Evolutionary conservation across 225 moss, liverwort and hornwort species (phyloP), one percentile per base, ranked within the genome.

Genomic region (Marchantia paleacea): DNA sequence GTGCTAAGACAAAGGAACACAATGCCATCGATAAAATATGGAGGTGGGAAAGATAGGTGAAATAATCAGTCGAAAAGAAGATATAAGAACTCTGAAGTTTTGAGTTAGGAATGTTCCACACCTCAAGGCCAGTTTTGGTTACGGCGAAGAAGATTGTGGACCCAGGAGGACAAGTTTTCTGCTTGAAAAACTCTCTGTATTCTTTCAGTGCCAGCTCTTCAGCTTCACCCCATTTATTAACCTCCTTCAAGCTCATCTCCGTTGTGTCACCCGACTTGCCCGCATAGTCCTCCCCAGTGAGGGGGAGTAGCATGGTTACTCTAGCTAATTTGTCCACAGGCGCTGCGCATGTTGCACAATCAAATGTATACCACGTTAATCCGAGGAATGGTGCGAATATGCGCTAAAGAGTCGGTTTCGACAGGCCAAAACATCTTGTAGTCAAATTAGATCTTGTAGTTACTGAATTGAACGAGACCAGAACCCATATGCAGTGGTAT

Each of bases 271-370:
- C 78, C 16, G 78, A 65, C 22, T 78, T 78, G 51, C 52, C 19
- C 15, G 78, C 78, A 8, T 64, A 78, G 14, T 78, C 78, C 52
- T 66, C 50, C 7, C 78, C 78, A 12, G 30, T 66, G 50, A 78
- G 64, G 2, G 78, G 78, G 65, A 78, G 52, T 25, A 78, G 51
- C 25, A 66, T 65, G 6, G 50, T 52, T 24, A 78, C 78, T 15
- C 51, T 64, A 0, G 78, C 78, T 12, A 67, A 16, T 1, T 65
- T 66, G 28, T 65, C 66, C 65, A 66, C 78, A 18, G 78, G 78
- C n/a, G 50, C 64, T 78, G 51, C 65, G 64, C 10, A 24, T 64
- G 9, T 64, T 1, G 10, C 18, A 24, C n/a, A 18, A 64, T 9
- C n/a, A 7, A 57, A 12, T 57, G 57, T 57, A 57, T 2, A 57